Base-by-base conservation (phyloP, 225 moss, liverwort and hornwort species). In the Polytrichum formosum region DNA sequence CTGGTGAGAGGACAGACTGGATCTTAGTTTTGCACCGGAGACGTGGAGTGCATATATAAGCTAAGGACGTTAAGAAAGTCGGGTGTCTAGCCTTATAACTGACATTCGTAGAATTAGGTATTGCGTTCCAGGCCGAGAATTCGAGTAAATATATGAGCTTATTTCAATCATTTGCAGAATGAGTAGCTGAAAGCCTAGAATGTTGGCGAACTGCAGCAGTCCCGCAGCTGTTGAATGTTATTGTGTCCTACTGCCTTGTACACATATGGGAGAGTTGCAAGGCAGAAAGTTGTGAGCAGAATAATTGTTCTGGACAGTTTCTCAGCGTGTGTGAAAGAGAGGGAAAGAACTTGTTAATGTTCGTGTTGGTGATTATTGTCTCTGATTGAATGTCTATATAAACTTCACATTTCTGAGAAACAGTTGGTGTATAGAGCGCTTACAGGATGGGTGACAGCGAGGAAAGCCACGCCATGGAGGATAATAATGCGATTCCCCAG, bases 361-460 rank as follows among this genome's bases (percentile, higher is more conserved):
- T 6, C 1, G 19, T 53, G 18, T 25, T 6, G 31, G 13, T 58
- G 8, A 6, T 20, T 21, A 58, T 20, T 58, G n/a, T 6, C 22
- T 58, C 58, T 56, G 56, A 21, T 21, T 22, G n/a, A n/a, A 58
- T 58, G 20, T 58, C 5, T 58, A 19, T n/a, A 8, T 26, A 1
- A 22, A 17, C 3, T 16, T 17, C 2, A 7, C 16, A 63, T 58
- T 21, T 58, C 21, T 55, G 1, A 63, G 13, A 28, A 64, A 63
- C 35, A 26, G 53, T 6, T 27, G 28, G 54, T 63, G 35, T 72
- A 53, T 62, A 61, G 55, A 65, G 66, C 53, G 62, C 29, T 77
- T 66, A 28, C 63, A 73, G 68, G 64, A 86, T 86, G 85, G 75
- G 79, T 67, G 85, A 77, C 22, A 70, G 66, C 13, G 70, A 77